Conservation (phyloP, 2,329 filamentous ascomycete genomes). For the Stylonectria norvegica region DNA sequence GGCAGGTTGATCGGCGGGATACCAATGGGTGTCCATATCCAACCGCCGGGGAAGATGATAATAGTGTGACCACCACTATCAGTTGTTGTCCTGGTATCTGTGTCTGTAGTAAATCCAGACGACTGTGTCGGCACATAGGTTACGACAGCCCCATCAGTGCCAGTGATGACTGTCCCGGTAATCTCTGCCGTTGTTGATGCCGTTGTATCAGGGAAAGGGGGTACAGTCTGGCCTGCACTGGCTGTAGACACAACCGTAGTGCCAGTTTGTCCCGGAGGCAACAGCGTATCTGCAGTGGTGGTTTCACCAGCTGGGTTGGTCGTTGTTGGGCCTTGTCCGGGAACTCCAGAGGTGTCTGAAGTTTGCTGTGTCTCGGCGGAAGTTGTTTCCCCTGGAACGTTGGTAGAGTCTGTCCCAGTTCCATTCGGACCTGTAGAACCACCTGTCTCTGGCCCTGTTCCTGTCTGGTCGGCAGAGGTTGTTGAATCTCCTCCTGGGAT, state of each 20-base stretch:
- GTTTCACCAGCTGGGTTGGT: not conserved
- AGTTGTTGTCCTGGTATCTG: not conserved
- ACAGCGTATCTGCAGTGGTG: not conserved
- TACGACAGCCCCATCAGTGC: constrained; percentile 3
- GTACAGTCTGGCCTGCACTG: not conserved
- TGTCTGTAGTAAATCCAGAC: not conserved
- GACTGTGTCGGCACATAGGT: constrained; percentile 1
- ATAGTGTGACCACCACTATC: not conserved
- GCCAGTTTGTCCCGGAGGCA: not conserved
- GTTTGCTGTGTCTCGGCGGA: not conserved
- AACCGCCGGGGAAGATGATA: constrained; percentile 3
- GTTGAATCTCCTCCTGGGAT: not conserved
- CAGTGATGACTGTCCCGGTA: constrained; percentile 1
- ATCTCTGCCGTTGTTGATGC: not conserved
- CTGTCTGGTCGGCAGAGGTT: not conserved
- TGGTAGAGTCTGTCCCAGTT: not conserved
- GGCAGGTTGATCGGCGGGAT: not conserved
- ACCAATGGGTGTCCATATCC: constrained; percentile 1
- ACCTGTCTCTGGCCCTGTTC: not conserved
- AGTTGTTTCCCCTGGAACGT: no score
- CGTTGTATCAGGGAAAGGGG: not conserved
- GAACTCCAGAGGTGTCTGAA: not conserved
- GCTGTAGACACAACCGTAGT: not conserved
- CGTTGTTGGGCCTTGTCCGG: not conserved
- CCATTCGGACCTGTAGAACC: not conserved